These are phyloP conservation scores for Phytophthora capsici DNA, from an alignment of 352 stramenopile genomes.

Conservation along the genomic window DNA sequence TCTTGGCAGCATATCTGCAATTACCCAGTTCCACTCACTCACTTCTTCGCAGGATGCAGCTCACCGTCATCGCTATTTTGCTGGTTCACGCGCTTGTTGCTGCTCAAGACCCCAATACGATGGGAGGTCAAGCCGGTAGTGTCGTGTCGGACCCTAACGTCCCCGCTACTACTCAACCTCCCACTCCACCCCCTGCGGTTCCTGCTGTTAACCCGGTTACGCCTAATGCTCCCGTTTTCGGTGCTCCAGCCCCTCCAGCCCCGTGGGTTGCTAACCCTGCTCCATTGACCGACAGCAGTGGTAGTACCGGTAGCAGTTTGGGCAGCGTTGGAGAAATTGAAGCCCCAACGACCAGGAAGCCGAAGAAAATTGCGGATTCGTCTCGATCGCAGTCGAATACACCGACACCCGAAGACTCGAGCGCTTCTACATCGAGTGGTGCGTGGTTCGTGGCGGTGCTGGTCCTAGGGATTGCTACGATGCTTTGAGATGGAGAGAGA, in stretches of 20 bases:
- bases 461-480: slow-evolving; percentile 18
- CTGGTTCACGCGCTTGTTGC: slow-evolving; percentile 17
- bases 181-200: not conserved
- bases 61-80: slow-evolving; percentile 13
- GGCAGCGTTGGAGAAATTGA: slow-evolving; percentile 21
- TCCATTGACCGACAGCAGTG: slow-evolving; percentile 25
- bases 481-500: slow-evolving; percentile 32
- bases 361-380: slow-evolving; percentile 17
- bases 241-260: not conserved
- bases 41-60: slow-evolving; percentile 10
- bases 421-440: slow-evolving; percentile 9
- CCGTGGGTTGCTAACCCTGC: slow-evolving; percentile 12
- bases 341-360: slow-evolving; percentile 16
- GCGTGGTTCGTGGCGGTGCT: slow-evolving; percentile 12
- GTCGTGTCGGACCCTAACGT: slow-evolving; percentile 9
- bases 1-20: slow-evolving; percentile 30
- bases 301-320: slow-evolving; percentile 17
- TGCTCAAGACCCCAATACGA: slow-evolving; percentile 29
- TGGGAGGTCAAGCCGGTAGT: slow-evolving; percentile 31
- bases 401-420: slow-evolving; percentile 18
- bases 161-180: slow-evolving; percentile 12
- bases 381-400: slow-evolving; percentile 16
- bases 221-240: slow-evolving; percentile 4
- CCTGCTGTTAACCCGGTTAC: not conserved
- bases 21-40: slow-evolving; percentile 13